phyloP scores from a whole-genome alignment of 2,329 filamentous ascomycete genomes.

The Alternaria brassicicola region DNA sequence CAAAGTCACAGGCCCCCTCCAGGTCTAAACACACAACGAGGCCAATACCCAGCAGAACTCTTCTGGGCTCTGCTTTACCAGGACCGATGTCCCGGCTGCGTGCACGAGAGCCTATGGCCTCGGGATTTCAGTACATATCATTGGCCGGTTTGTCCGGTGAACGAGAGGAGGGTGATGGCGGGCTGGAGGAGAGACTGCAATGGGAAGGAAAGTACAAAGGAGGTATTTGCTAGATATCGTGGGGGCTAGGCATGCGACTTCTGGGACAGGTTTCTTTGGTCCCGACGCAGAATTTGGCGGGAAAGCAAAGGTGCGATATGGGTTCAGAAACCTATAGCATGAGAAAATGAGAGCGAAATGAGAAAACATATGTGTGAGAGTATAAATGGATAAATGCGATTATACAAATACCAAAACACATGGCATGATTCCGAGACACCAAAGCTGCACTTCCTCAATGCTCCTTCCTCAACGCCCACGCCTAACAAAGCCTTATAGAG shows the following conservation, averaged over 20 bases:
- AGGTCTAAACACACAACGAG: background rate
- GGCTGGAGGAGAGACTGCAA: background rate
- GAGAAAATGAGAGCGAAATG: background rate
- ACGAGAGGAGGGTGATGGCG: background rate
- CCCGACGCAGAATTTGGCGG: background rate
- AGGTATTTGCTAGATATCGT: background rate
- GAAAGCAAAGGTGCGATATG: background rate
- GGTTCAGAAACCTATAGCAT: background rate
- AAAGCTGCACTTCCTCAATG: background rate
- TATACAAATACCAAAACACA: background rate
- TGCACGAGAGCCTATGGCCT: background rate
- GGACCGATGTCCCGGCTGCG: background rate
- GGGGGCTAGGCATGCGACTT: background rate
- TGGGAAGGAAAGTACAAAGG: background rate
- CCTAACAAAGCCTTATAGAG: slow-evolving; percentile 16
- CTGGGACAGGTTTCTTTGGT: background rate
- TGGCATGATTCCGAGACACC: background rate
- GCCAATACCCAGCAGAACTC: background rate
- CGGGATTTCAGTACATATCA: background rate
- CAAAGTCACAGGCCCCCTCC: background rate
- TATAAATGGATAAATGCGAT: background rate
- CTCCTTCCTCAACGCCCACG: background rate
- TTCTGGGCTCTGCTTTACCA: background rate
- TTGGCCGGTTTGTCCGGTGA: background rate
- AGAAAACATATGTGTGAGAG: background rate